Base-by-base conservation (phyloP, 371 early-diverging fungal genomes). In the Mucor piriformis region DNA sequence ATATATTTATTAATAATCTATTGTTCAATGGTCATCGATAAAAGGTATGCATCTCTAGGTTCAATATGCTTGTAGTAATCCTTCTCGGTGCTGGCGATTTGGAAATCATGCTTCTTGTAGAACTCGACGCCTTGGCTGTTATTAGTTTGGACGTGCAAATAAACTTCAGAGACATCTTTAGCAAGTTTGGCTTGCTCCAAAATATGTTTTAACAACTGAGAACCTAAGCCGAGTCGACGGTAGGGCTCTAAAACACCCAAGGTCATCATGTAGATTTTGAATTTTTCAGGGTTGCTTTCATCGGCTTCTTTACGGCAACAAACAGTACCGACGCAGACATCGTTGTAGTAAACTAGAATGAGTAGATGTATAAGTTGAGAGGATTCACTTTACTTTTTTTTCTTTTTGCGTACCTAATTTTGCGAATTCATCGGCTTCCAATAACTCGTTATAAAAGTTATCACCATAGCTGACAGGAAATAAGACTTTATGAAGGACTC, bases 211-310 rank as follows among this genome's bases (percentile, higher is more conserved):
- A 92, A 58, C 53, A 93, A 69, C 38, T 61, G 57, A 15, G 85
- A 75, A 25, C 91, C 97, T 43, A 97, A 74, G 7, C 93, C 92
- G 34, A 89, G 80, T 8, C 88, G 72, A 37, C 98, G 83, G 69
- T 91, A 95, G 7, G 92, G 88, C 10, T 92, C 87, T 46, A 96
- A 77, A 32, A 98, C 95, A 33, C 98, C 96, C 46, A 98, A 76
- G 0, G 98, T 98, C 92, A 96, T 95, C 63, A 98, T 91, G 66
- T 97, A 98, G 20, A 94, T 73, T 42, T 79, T 72, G 59, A 25
- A 49, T 35, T 40, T 44, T 1, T 55, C 59, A 29, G 59, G 44
- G 46, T 66, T 54, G 25, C 63, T 63, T 25, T 76, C 67, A 7
- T 66, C 77, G 25, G 64, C 58, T 73, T 93, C 88, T 64, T 74